phyloP scores from a whole-genome alignment of 306 rosid species.

The Castanospermum australe region DNA sequence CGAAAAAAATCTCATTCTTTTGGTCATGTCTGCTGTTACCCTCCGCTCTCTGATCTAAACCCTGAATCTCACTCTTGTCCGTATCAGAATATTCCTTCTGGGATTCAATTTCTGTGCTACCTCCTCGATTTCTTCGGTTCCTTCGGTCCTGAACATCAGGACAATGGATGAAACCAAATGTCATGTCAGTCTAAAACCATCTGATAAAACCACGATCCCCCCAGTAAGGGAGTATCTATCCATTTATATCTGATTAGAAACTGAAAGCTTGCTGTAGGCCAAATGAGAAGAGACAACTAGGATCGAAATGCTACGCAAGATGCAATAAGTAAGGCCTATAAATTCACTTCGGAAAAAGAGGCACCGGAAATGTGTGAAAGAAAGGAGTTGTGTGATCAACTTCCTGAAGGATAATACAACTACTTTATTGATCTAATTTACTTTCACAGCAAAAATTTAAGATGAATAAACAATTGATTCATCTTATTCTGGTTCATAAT shows the following conservation, averaged over 20 bases:
- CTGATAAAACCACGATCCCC: neutral
- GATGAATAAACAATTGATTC: neutral
- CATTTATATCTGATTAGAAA: neutral
- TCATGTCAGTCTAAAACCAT: neutral
- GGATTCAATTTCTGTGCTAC: constrained; percentile 62
- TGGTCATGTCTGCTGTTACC: constrained; percentile 41
- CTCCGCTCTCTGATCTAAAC: constrained; percentile 51
- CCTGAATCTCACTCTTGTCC: constrained; percentile 58
- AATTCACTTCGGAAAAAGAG: neutral
- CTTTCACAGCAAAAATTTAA: neutral
- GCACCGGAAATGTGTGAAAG: neutral
- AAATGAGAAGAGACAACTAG: neutral
- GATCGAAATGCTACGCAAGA: neutral
- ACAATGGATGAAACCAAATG: neutral
- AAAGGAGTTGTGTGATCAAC: neutral
- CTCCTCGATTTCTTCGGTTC: constrained; percentile 53
- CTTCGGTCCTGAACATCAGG: constrained; percentile 63
- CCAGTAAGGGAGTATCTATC: neutral
- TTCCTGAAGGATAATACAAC: constrained; percentile 3
- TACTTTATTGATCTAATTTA: neutral
- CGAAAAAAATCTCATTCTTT: constrained; percentile 27
- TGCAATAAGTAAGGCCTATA: neutral
- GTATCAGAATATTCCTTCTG: constrained; percentile 67
- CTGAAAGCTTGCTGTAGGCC: neutral
- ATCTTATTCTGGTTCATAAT: neutral